Evolutionary conservation across 306 rosid species (phyloP).

Genomic region (Comarum palustre): DNA sequence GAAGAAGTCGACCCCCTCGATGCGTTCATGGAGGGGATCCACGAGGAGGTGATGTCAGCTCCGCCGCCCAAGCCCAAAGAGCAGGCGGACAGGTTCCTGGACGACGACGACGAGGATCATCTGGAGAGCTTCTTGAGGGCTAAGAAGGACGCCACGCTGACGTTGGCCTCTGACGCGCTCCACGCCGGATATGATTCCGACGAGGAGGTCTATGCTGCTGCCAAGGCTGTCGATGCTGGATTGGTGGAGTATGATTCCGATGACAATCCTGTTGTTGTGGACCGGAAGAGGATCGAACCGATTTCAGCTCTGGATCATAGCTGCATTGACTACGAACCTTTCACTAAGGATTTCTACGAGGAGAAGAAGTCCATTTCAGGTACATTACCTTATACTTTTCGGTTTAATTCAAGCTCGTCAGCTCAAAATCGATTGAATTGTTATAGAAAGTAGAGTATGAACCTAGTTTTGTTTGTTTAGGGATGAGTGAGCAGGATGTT

Average conservation of each 20-base stretch:
- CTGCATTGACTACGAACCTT: conserved; percentile 73
- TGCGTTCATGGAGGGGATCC: conserved; percentile 96
- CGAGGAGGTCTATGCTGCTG: conserved; percentile 98
- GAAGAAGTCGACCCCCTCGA: conserved; percentile 86
- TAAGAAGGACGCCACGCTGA: conserved; percentile 78
- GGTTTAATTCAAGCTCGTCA: too few species aligned
- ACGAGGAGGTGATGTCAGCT: conserved; percentile 74
- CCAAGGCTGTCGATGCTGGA: conserved; percentile 93
- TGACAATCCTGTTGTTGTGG: conserved; percentile 72
- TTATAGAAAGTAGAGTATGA: neutral
- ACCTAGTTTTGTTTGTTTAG: conserved; percentile 32
- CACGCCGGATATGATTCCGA: conserved; percentile 90
- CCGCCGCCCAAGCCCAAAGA: conserved; percentile 68
- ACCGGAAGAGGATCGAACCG: conserved; percentile 85
- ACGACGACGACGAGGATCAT: conserved; percentile 86
- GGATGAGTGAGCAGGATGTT: conserved; percentile 86
- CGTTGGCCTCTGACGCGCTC: conserved; percentile 83
- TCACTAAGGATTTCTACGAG: conserved; percentile 87
- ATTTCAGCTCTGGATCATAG: conserved; percentile 83
- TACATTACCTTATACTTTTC: too few species aligned
- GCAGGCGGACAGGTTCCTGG: conserved; percentile 66
- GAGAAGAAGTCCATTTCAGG: conserved; percentile 83
- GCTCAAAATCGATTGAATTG: neutral
- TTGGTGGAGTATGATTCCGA: conserved; percentile 89
- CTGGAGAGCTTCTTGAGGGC: conserved; percentile 89